A percentile compares a stretch with the other conserved stretches of the same genome.
Evolutionary conservation across 192 early-diverging fungal species (phyloP).

Genomic region (Oehlia diaphana): DNA sequence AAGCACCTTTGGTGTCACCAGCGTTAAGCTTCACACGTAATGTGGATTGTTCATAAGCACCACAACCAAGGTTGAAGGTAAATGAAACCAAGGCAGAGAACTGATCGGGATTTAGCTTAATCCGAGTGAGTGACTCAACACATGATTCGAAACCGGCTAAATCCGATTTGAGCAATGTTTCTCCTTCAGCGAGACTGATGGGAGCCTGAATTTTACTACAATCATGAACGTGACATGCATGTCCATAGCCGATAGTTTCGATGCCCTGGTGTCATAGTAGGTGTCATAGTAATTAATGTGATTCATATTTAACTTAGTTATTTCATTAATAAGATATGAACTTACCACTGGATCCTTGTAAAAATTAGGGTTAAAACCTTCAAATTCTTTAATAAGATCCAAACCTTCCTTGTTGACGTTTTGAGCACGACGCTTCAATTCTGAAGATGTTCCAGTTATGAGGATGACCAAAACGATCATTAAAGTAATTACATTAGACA

Average conservation of each 20-base stretch:
- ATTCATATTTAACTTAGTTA: no score
- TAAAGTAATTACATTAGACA: no score
- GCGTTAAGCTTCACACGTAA: no score
- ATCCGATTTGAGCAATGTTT: neutral
- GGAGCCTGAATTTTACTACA: neutral
- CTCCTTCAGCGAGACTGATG: neutral
- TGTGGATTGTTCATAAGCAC: no score
- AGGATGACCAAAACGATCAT: no score
- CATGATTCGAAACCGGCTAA: neutral
- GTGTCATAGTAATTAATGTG: no score
- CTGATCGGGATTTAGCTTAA: neutral
- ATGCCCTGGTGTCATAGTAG: neutral
- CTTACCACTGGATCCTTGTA: neutral
- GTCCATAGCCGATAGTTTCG: neutral
- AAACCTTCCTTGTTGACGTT: neutral
- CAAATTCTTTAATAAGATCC: neutral
- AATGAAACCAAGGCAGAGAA: neutral
- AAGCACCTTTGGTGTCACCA: no score
- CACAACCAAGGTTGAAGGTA: neutral
- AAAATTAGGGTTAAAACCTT: neutral
- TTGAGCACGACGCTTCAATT: no score
- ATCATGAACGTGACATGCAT: neutral
- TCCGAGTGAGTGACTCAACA: neutral
- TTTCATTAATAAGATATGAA: neutral
- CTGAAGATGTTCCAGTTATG: no score